A percentile compares a stretch with the other conserved stretches of the same genome.
phyloP scores from a whole-genome alignment of 2,329 filamentous ascomycete genomes.

The Chaetomiaceae sp. region DNA sequence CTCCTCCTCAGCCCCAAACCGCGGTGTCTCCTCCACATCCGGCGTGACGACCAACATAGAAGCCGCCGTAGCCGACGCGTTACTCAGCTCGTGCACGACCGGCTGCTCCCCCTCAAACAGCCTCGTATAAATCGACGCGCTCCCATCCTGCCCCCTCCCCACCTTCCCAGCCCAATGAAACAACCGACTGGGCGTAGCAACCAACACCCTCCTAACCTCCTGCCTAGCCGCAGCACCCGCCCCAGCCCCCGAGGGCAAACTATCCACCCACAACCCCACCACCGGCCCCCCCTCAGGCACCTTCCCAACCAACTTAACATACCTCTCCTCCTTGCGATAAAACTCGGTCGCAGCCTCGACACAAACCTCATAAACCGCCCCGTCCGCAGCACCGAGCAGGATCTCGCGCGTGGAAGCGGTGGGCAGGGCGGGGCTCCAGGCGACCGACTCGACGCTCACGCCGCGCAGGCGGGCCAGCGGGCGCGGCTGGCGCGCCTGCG shows the following conservation, averaged over 20 bases:
- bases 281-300: constrained; percentile 77
- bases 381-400: constrained; percentile 83
- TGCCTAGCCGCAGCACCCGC: too few relatives aligned
- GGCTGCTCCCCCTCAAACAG: constrained; percentile 86
- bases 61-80: constrained; percentile 52
- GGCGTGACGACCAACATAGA: constrained; percentile 74
- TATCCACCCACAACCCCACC: constrained; percentile 80
- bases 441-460: constrained; percentile 80
- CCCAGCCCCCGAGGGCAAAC: constrained; percentile 40
- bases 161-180: constrained; percentile 78
- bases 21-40: constrained; percentile 53
- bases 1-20: constrained; percentile 47
- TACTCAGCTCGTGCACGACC: constrained; percentile 65
- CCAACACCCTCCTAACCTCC: constrained; percentile 62
- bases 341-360: constrained; percentile 94
- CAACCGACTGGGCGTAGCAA: constrained; percentile 72
- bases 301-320: constrained; percentile 78
- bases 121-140: constrained; percentile 77
- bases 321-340: constrained; percentile 91
- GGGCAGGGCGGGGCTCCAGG: constrained; percentile 90
- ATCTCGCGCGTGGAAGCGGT: constrained; percentile 95
- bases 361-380: constrained; percentile 89
- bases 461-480: constrained; percentile 76
- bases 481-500: constrained; percentile 84
- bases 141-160: constrained; percentile 70